These are phyloP conservation scores for Penicillium sp. DNA, from an alignment of 2,329 filamentous ascomycete species.

Conservation along the genomic window DNA sequence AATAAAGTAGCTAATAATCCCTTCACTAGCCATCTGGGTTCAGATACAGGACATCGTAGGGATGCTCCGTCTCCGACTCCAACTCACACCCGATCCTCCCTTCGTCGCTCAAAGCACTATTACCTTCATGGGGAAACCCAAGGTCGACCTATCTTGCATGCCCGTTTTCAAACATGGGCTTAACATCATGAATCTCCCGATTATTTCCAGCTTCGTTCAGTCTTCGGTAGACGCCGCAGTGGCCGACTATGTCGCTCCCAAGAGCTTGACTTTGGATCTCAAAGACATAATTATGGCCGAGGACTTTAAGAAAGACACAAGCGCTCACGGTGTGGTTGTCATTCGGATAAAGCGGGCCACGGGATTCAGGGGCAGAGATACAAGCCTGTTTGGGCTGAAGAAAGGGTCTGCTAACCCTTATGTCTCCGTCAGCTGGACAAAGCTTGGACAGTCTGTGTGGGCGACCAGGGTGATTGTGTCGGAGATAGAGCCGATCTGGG, in stretches of 20 bases:
- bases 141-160: conserved; percentile 3
- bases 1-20: background rate
- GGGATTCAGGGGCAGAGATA: conserved; percentile 1
- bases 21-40: conserved; percentile 2
- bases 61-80: conserved; percentile 3
- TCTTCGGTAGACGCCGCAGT: conserved; percentile 1
- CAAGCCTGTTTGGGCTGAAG: conserved; percentile 2
- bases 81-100: conserved; percentile 3
- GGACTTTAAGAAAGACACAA: conserved; percentile 4
- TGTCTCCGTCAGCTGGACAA: conserved; percentile 3
- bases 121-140: conserved; percentile 3
- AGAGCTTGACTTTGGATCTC: conserved; percentile 2
- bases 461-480: conserved; percentile 3
- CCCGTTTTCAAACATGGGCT: conserved; percentile 2
- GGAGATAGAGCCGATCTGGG: conserved; percentile 1
- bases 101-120: conserved; percentile 2
- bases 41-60: conserved; percentile 1
- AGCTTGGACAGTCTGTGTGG: conserved; percentile 1
- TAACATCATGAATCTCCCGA: conserved; percentile 2
- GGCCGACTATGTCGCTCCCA: conserved; percentile 1
- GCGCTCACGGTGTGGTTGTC: conserved; percentile 1
- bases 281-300: conserved; percentile 1
- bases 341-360: conserved; percentile 2
- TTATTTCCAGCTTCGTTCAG: conserved; percentile 2
- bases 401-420: conserved; percentile 1